Evolutionary conservation across 371 early-diverging fungal genomes (phyloP).

Genomic region (Actinomortierella ambigua): DNA sequence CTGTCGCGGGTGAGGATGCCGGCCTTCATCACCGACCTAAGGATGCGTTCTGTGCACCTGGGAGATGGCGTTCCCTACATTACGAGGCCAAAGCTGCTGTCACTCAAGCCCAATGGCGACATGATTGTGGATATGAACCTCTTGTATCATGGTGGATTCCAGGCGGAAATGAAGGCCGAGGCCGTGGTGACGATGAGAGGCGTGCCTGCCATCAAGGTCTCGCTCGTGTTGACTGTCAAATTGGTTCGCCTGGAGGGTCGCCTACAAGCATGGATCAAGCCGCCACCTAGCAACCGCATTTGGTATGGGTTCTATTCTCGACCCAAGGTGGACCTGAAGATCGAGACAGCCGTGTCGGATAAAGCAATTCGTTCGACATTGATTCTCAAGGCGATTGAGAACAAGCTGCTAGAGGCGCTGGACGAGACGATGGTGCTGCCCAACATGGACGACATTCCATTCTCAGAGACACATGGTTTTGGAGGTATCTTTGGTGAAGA

Average conservation of each 20-base stretch:
- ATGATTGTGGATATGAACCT: conserved; percentile 74
- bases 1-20: conserved; percentile 71
- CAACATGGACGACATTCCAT: conserved; percentile 89
- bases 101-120: conserved; percentile 75
- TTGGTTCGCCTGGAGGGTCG: conserved; percentile 72
- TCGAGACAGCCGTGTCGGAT: conserved; percentile 90
- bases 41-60: conserved; percentile 79
- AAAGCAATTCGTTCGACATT: conserved; percentile 79
- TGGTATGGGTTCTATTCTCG: conserved; percentile 89
- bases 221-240: conserved; percentile 79
- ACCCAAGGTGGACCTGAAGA: conserved; percentile 79
- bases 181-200: conserved; percentile 55
- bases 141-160: conserved; percentile 80
- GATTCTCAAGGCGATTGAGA: conserved; percentile 86
- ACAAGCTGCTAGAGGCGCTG: conserved; percentile 81
- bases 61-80: conserved; percentile 83
- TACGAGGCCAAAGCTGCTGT: conserved; percentile 76
- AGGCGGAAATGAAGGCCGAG: conserved; percentile 74
- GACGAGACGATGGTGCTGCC: conserved; percentile 86
- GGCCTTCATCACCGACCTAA: conserved; percentile 79
- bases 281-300: conserved; percentile 85
- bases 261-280: conserved; percentile 76
- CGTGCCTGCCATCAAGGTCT: conserved; percentile 73
- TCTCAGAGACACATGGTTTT: conserved; percentile 68
- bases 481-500: conserved; percentile 69